Conservation (phyloP, 2,329 filamentous ascomycete genomes). For the Cladophialophora yegresii region DNA sequence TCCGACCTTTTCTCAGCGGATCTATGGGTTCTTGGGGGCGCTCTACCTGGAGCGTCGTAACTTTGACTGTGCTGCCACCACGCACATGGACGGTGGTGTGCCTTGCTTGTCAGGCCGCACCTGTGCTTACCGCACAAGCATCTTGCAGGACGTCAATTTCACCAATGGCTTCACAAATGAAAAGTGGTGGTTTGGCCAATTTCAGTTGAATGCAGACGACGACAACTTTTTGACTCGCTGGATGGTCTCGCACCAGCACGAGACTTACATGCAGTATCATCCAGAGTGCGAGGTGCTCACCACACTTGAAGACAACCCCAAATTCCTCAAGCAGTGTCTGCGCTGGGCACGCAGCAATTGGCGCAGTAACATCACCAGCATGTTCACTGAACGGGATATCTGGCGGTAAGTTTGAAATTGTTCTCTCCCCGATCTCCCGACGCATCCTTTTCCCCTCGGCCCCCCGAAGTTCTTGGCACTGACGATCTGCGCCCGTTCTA, state of each 20-base stretch:
- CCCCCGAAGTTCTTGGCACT: constrained; percentile 26
- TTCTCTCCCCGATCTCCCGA: neutral
- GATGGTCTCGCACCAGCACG: constrained; percentile 89
- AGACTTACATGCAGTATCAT: constrained; percentile 94
- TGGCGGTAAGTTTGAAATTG: constrained; percentile 69
- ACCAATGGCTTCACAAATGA: constrained; percentile 88
- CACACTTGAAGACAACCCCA: constrained; percentile 82
- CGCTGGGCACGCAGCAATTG: constrained; percentile 97
- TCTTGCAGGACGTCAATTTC: constrained; percentile 82
- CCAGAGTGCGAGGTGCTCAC: constrained; percentile 88
- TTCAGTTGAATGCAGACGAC: constrained; percentile 91
- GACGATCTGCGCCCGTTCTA: constrained; percentile 43
- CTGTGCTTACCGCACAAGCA: constrained; percentile 85
- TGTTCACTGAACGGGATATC: constrained; percentile 79
- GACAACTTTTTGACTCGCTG: constrained; percentile 98
- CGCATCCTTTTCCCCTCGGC: constrained; percentile 20
- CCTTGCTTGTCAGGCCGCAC: constrained; percentile 95
- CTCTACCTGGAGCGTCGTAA: constrained; percentile 92
- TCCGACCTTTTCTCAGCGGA: constrained; percentile 60
- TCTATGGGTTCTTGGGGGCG: constrained; percentile 88
- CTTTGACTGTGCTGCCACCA: constrained; percentile 94
- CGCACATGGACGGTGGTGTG: constrained; percentile 92
- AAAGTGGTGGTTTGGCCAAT: constrained; percentile 74
- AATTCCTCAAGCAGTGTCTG: constrained; percentile 90
- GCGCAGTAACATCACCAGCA: constrained; percentile 92